Conservation (phyloP, 371 early-diverging fungal genomes). For the Saksenaea oblongispora region DNA sequence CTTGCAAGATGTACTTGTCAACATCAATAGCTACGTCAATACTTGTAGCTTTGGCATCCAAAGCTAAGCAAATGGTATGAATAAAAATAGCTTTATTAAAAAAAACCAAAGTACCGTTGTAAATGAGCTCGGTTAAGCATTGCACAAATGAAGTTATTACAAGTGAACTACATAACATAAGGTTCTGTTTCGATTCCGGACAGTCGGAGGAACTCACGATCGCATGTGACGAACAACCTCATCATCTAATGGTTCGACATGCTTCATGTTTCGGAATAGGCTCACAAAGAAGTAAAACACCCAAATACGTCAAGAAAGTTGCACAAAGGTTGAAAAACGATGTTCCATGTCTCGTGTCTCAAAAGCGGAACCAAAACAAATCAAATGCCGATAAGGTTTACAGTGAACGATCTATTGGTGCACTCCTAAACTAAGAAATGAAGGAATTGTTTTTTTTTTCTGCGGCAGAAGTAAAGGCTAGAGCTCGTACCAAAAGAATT, state of each 20-base stretch:
- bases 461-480: no score
- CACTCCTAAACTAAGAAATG: no score
- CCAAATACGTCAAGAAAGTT: not conserved
- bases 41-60: conserved; percentile 59
- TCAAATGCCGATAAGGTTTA: conserved; percentile 1
- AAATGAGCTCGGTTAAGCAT: conserved; percentile 62
- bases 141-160: conserved; percentile 53
- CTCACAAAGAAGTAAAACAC: not conserved
- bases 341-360: not conserved
- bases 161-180: conserved; percentile 33
- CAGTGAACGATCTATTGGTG: not conserved
- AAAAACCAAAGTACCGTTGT: conserved; percentile 48
- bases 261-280: not conserved
- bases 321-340: not conserved
- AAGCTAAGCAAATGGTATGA: conserved; percentile 30
- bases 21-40: conserved; percentile 52
- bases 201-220: conserved; percentile 26
- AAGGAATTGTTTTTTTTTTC: no score
- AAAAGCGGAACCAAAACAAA: not conserved
- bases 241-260: conserved; percentile 2
- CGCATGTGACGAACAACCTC: conserved; percentile 27
- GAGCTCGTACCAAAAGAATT: no score
- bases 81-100: not conserved
- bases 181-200: not conserved
- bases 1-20: conserved; percentile 53